A percentile compares a stretch with the other conserved stretches of the same genome.
Evolutionary conservation across 306 rosid genomes (phyloP).

Genomic region (Begonia masoniana): DNA sequence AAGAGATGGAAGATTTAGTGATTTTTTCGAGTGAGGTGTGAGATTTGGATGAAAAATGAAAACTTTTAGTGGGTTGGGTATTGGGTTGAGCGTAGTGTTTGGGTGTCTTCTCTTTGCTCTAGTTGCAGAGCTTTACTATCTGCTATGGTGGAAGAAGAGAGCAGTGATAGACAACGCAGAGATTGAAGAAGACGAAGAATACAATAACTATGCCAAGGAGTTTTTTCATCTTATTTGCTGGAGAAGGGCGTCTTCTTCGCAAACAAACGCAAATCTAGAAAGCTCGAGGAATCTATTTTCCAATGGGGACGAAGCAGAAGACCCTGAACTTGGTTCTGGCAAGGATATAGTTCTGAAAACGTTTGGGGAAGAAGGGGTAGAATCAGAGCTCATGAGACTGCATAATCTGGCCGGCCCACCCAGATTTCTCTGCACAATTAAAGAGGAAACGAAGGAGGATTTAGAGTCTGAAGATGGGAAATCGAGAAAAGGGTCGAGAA

Average conservation of each 20-base stretch:
- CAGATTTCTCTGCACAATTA: constrained; percentile 68
- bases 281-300: constrained; percentile 1
- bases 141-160: constrained; percentile 1
- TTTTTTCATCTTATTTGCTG: neutral
- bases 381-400: constrained; percentile 63
- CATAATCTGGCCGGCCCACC: constrained; percentile 75
- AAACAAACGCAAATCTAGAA: constrained; percentile 5
- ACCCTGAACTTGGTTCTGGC: constrained; percentile 21
- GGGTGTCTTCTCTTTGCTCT: neutral
- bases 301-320: neutral
- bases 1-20: too few relatives aligned
- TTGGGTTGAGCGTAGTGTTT: neutral
- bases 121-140: neutral
- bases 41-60: too few relatives aligned
- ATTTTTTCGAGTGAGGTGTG: too few relatives aligned
- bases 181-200: neutral
- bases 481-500: constrained; percentile 47
- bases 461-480: constrained; percentile 66
- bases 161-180: neutral
- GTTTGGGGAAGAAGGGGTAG: constrained; percentile 16
- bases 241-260: neutral
- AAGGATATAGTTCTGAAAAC: constrained; percentile 19
- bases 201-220: neutral
- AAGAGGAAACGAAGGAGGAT: constrained; percentile 69
- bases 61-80: too few relatives aligned